Evolutionary conservation across 2,329 filamentous ascomycete species (phyloP), one percentile per base, ranked within the genome.

Genomic region (Arachnomyces sp.): DNA sequence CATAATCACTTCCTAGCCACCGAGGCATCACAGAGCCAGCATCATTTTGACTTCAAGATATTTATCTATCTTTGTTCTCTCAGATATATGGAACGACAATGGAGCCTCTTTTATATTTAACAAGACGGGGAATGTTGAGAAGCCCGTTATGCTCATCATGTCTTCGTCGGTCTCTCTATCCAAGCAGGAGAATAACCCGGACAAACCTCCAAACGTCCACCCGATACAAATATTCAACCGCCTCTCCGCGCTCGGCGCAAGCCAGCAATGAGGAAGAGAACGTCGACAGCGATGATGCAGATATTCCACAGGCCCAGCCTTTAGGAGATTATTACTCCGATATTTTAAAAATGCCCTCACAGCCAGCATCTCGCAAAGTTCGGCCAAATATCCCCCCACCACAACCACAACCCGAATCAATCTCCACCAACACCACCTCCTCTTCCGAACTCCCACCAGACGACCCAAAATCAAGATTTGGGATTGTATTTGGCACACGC

Each of bases 401-500:
- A 39, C 18, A 30, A 45, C 31, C 33, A 31, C 31, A 42, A 36
- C 13, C 15, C 36, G 30, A 31, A 40, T 9, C 31, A 33, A 15
- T 50, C n/a, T 51, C 52, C 7, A 40, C 43, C 4, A 15, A 49
- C n/a, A 50, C 52, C 7, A 40, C 43, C 4, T 49, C 49, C 38
- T 47, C 52, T 7, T 7, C 31, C 13, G 16, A 12, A 17, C 14
- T 25, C 18, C 9, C 14, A 7, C 21, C 29, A 39, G 49, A 59
- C 34, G 50, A 60, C 6, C 57, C 62, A 3, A 56, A 65, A 44
- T 62, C 68, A 33, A 74, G 72, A 54, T 76, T 80, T 39, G 66
- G 78, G 33, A 78, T 93, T 53, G 74, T 95, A 25, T 95, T 98
- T 56, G 87, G 88, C 14, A 84, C 85, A 6, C 77, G 81, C 7